Conservation (phyloP, 352 stramenopile species). For the Phytophthora citrophthora region DNA sequence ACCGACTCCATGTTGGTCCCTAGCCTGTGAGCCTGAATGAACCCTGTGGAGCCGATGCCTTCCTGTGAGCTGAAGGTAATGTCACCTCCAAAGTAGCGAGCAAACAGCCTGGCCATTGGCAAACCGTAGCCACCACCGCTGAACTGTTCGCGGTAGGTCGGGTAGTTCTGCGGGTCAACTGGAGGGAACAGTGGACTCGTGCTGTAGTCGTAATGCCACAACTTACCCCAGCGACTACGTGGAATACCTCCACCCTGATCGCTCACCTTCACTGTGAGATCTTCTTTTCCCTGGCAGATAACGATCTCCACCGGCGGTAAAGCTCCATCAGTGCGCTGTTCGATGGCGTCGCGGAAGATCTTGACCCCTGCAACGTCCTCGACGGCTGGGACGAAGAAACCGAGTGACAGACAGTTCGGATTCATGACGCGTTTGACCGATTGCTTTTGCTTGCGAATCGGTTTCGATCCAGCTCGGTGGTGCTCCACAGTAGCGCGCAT, state of each 20-base stretch:
- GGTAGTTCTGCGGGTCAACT: constrained; percentile 12
- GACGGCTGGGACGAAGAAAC: constrained; percentile 64
- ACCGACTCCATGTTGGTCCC: constrained; percentile 20
- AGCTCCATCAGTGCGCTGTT: constrained; percentile 46
- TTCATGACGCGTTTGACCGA: constrained; percentile 61
- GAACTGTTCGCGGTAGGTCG: constrained; percentile 12
- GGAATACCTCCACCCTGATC: constrained; percentile 10
- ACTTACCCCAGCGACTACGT: constrained; percentile 7
- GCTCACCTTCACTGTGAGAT: constrained; percentile 81
- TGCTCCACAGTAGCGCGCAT: constrained; percentile 96
- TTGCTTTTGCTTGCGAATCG: constrained; percentile 25
- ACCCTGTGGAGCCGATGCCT: constrained; percentile 94
- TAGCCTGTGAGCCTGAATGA: constrained; percentile 72
- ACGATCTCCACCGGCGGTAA: constrained; percentile 95
- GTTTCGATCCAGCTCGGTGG: constrained; percentile 62
- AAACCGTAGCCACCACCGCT: constrained; percentile 51
- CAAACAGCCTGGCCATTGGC: constrained; percentile 91
- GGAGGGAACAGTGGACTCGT: constrained; percentile 1
- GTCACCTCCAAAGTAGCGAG: constrained; percentile 98
- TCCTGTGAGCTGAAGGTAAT: constrained; percentile 98
- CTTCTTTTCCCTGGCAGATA: constrained; percentile 95
- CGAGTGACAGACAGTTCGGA: constrained; percentile 55
- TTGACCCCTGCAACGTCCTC: constrained; percentile 55
- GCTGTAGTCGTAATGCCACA: constrained; percentile 16
- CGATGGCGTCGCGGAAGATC: constrained; percentile 60